A percentile compares a stretch with the other conserved stretches of the same genome.
These are phyloP conservation scores for Fagopyrum esculentum DNA, from an alignment of 148 eudicot genomes.

Conservation along the genomic window DNA sequence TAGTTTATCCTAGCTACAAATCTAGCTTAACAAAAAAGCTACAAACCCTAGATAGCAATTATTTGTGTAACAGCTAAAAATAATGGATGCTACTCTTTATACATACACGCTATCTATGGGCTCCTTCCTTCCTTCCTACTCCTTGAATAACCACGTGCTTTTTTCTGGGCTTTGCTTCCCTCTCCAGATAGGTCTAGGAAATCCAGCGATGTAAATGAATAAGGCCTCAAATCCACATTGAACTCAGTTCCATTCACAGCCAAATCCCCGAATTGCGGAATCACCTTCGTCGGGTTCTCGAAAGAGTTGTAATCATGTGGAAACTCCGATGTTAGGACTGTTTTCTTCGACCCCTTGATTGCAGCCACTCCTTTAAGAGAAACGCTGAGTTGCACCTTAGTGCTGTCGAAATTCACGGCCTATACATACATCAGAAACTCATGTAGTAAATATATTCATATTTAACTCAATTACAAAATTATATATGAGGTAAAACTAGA, in stretches of 20 bases:
- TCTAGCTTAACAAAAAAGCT: too few species aligned
- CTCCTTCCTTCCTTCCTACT: too few species aligned
- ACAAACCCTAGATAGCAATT: too few species aligned
- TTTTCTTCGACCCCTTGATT: not conserved
- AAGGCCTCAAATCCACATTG: not conserved
- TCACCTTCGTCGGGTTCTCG: conserved; percentile 1
- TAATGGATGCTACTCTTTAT: too few species aligned
- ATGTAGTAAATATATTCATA: too few species aligned
- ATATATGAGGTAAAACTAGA: too few species aligned
- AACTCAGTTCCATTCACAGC: conserved; percentile 3
- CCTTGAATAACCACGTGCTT: too few species aligned
- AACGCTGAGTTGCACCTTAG: not conserved
- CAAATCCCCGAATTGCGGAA: not conserved
- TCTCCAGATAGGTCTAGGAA: not conserved
- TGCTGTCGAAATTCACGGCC: not conserved
- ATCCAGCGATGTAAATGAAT: not conserved
- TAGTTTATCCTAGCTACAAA: too few species aligned
- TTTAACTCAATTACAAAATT: too few species aligned
- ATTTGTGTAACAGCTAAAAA: too few species aligned
- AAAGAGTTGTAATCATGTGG: not conserved
- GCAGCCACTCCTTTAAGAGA: not conserved
- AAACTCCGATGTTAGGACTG: not conserved
- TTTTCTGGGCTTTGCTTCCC: not conserved
- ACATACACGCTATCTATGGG: too few species aligned
- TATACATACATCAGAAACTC: too few species aligned